These are phyloP conservation scores for Xylariales sp. DNA, from an alignment of 2,329 filamentous ascomycete species.

Conservation along the genomic window DNA sequence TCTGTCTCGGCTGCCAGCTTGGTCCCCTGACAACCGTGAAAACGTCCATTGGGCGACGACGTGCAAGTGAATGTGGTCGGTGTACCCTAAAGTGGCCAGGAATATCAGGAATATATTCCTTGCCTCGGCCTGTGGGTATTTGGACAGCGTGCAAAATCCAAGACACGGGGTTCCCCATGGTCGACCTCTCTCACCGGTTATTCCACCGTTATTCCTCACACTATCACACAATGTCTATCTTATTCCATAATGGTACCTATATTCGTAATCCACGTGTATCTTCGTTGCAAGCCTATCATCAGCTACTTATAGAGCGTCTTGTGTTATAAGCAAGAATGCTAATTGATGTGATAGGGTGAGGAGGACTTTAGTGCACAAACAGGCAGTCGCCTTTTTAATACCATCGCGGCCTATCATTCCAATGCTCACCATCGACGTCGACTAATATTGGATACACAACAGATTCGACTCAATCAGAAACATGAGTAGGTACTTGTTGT, in stretches of 20 bases:
- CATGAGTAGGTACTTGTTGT: neutral
- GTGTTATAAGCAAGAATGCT: neutral
- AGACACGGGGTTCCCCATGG: neutral
- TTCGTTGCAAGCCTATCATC: neutral
- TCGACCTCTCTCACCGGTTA: no score
- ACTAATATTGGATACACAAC: neutral
- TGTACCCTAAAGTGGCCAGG: neutral
- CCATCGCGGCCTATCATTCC: neutral
- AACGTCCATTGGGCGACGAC: neutral
- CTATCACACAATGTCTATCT: neutral
- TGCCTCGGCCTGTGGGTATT: neutral
- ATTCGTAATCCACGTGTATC: neutral
- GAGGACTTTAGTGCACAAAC: neutral
- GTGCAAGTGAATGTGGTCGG: neutral
- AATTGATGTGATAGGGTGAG: conserved; percentile 1
- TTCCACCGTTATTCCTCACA: no score
- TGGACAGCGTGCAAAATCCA: conserved; percentile 5
- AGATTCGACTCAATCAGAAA: neutral
- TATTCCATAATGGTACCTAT: neutral
- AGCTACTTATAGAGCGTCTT: neutral
- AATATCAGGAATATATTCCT: neutral
- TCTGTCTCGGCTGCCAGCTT: conserved; percentile 36
- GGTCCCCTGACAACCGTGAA: neutral
- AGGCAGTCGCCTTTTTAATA: neutral
- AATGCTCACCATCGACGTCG: neutral